Evolutionary conservation across 2,329 filamentous ascomycete species (phyloP), one percentile per base, ranked within the genome.

Genomic region (Sporothrix dimorphospora): DNA sequence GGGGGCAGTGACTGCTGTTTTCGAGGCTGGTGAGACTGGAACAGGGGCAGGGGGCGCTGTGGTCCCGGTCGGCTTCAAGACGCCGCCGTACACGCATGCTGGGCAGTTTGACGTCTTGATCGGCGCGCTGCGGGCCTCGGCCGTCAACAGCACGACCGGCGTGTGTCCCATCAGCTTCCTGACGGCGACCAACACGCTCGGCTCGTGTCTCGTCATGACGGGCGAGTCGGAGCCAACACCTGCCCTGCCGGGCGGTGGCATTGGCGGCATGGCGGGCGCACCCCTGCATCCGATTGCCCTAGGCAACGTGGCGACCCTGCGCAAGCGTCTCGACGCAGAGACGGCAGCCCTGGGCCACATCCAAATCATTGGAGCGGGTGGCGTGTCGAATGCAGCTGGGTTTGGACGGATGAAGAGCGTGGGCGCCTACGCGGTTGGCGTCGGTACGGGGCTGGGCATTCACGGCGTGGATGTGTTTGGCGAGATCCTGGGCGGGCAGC

Each of bases 301-400:
- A 40, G 92, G 92, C 0, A 95, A 94, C 76, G 92, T 94, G 42
- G 83, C 83, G n/a, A 90, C 87, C 0, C 84, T 95, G n/a, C 81
- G 89, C 24, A 79, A 78, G 24, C 78, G 92, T 80, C 79, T 94
- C 19, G 87, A 90, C 75, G 79, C 81, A 45, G 77, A 84, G 16
- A 77, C 82, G 72, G 79, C 71, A 0, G 75, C 76, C 49, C 79
- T 93, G 65, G 79, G 79, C 11, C 82, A 85, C n/a, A 82, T 94
- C 30, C 82, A 83, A 19, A 83, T 94, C 40, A 89, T 94, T 71
- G 92, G 92, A 0, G 87, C 92, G 0, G 92, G 92, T 0, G 92
- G 92, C 1, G 92, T 94, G 1, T 82, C 85, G 30, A 90, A 94
- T 78, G 82, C 80, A 0, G 84, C 81, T 2, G 91, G 90, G 0